Evolutionary conservation across 108 stramenopile species (phyloP).

Genomic region (Skeletonema costatum): DNA sequence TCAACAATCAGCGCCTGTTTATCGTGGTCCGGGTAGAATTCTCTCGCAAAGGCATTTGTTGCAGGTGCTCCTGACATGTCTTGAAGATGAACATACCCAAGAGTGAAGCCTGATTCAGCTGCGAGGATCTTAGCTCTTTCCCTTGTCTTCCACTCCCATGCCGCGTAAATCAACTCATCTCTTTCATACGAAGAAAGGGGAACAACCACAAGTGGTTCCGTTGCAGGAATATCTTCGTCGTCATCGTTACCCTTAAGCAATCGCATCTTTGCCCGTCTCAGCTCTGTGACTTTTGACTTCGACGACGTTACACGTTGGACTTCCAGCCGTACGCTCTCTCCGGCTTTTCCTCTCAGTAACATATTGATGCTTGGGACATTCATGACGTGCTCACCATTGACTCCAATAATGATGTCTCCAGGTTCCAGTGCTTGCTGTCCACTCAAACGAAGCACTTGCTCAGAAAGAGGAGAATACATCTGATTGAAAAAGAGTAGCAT

Average conservation of each 20-base stretch:
- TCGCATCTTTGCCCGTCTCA: background rate
- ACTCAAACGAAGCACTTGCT: slow-evolving; percentile 49
- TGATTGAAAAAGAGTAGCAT: background rate
- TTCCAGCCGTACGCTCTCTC: slow-evolving; percentile 60
- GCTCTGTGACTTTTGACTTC: background rate
- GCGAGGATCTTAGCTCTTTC: slow-evolving; percentile 54
- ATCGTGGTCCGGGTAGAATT: slow-evolving; percentile 74
- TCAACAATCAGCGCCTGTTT: slow-evolving; percentile 78
- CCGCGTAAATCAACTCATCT: slow-evolving; percentile 51
- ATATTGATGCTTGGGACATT: slow-evolving; percentile 65
- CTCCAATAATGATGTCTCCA: slow-evolving; percentile 75
- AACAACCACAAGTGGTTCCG: slow-evolving; percentile 51
- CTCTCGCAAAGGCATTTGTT: slow-evolving; percentile 69
- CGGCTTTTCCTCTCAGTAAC: slow-evolving; percentile 62
- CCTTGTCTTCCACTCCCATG: slow-evolving; percentile 81
- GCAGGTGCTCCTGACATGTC: slow-evolving; percentile 64
- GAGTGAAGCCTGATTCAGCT: slow-evolving; percentile 57
- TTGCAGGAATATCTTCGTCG: background rate
- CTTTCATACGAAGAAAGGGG: slow-evolving; percentile 49
- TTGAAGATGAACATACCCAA: slow-evolving; percentile 70
- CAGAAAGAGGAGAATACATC: slow-evolving; percentile 66
- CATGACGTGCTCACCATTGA: slow-evolving; percentile 79
- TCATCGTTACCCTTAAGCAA: slow-evolving; percentile 35
- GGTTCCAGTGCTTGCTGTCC: slow-evolving; percentile 64
- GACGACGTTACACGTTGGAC: slow-evolving; percentile 62